Evolutionary conservation across 1,284 basidiomycete species (phyloP).

Genomic region (Pyrrhoderma lamaoense): DNA sequence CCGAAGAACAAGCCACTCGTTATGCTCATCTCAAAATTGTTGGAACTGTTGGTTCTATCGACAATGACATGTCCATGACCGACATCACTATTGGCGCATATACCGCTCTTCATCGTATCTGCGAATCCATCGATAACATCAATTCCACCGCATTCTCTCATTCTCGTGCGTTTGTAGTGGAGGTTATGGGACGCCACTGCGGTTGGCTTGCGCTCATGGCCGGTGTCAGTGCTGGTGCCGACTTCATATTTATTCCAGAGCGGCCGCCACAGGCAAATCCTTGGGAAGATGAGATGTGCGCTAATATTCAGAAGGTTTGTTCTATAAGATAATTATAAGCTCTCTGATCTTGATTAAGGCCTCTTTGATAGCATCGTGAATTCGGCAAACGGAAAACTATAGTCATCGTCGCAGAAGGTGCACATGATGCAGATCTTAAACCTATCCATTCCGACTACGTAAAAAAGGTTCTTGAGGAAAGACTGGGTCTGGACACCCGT

Average conservation of each 20-base stretch:
- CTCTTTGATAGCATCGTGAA: constrained; percentile 63
- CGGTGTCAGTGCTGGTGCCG: constrained; percentile 88
- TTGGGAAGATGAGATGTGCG: constrained; percentile 93
- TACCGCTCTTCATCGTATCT: constrained; percentile 93
- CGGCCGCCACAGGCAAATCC: constrained; percentile 70
- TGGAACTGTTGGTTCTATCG: constrained; percentile 95
- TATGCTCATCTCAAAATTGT: constrained; percentile 91
- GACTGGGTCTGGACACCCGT: constrained; percentile 88
- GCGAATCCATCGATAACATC: constrained; percentile 97
- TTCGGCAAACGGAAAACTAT: constrained; percentile 97
- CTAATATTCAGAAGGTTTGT: constrained; percentile 70
- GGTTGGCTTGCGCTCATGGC: constrained; percentile 96
- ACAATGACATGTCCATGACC: constrained; percentile 98
- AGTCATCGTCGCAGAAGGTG: constrained; percentile 96
- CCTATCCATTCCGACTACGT: constrained; percentile 89
- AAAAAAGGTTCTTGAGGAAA: constrained; percentile 81
- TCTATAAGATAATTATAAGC: neutral
- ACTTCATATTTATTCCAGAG: constrained; percentile 97
- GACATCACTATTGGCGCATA: constrained; percentile 96
- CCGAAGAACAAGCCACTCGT: constrained; percentile 58
- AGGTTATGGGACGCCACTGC: constrained; percentile 98
- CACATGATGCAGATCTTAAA: constrained; percentile 80
- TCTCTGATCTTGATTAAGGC: neutral
- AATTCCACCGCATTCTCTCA: constrained; percentile 95
- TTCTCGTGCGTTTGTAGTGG: constrained; percentile 95